Evolutionary conservation across 2,329 filamentous ascomycete species (phyloP).

Genomic region (Aspergillus melleus): DNA sequence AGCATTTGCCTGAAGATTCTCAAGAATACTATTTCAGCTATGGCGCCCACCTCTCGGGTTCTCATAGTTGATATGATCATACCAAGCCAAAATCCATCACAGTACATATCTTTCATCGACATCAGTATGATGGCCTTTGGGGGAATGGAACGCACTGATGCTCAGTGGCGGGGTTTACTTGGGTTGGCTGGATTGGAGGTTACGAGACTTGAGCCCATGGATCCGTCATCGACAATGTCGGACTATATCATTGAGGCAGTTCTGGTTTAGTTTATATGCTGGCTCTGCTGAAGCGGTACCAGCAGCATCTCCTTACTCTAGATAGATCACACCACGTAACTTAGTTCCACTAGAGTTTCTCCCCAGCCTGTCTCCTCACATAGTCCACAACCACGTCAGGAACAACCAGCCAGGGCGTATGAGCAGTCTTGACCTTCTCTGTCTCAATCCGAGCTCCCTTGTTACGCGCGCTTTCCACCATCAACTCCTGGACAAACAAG

Average conservation of each 20-base stretch:
- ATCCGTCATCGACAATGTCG: neutral
- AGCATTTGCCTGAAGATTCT: neutral
- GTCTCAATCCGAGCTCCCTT: constrained; percentile 30
- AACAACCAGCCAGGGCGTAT: constrained; percentile 32
- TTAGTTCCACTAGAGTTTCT: neutral
- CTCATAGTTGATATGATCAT: neutral
- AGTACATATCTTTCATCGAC: neutral
- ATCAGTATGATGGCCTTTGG: constrained; percentile 2
- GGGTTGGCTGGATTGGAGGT: neutral
- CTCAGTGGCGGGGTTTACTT: neutral
- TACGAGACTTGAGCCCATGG: neutral
- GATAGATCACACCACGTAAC: neutral
- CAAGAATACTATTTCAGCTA: neutral
- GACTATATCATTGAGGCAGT: neutral
- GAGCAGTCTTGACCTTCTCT: constrained; percentile 28
- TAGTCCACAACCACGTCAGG: constrained; percentile 22
- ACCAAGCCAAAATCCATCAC: neutral
- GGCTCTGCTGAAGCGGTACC: too few species aligned
- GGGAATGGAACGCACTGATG: neutral
- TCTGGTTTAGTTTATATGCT: neutral
- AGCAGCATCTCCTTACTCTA: neutral
- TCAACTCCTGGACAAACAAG: constrained; percentile 29
- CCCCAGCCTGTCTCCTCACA: constrained; percentile 17
- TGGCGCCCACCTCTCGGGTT: neutral
- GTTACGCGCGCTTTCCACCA: constrained; percentile 30